Evolutionary conservation across 2,329 filamentous ascomycete genomes (phyloP).

Genomic region (Acrocalymma vagum): DNA sequence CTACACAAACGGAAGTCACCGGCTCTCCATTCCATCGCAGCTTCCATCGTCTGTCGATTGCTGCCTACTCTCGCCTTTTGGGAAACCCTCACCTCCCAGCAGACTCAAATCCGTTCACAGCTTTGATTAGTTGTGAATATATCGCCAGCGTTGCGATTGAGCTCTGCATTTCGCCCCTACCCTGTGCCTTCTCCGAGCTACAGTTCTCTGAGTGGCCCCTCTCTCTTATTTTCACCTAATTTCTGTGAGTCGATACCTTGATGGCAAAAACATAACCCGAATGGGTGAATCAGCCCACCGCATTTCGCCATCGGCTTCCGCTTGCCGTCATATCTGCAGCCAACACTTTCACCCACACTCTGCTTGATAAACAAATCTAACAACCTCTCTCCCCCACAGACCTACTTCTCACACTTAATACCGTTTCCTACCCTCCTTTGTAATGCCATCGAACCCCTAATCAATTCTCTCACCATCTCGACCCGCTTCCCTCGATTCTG

Average conservation of each 20-base stretch:
- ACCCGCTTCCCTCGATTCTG: slow-evolving; percentile 36
- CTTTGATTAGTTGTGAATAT: slow-evolving; percentile 37
- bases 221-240: slow-evolving; percentile 30
- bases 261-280: too few species aligned
- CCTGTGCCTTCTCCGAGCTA: slow-evolving; percentile 14
- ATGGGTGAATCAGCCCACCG: too few species aligned
- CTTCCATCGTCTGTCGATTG: slow-evolving; percentile 52
- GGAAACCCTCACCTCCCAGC: too few species aligned
- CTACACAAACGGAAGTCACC: slow-evolving; percentile 35
- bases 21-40: slow-evolving; percentile 46
- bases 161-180: slow-evolving; percentile 4
- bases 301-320: too few species aligned
- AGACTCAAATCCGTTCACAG: too few species aligned
- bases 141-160: slow-evolving; percentile 16
- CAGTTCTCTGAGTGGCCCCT: slow-evolving; percentile 21
- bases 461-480: slow-evolving; percentile 38
- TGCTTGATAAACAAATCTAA: too few species aligned
- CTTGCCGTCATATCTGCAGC: too few species aligned
- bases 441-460: slow-evolving; percentile 54
- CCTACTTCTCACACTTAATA: slow-evolving; percentile 10
- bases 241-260: slow-evolving; percentile 22
- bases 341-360: too few species aligned
- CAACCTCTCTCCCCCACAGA: too few species aligned
- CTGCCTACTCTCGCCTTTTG: too few species aligned
- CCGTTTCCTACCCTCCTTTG: slow-evolving; percentile 44